Evolutionary conservation across 148 eudicot genomes (phyloP).

Genomic region (Rhododendron ovatum): DNA sequence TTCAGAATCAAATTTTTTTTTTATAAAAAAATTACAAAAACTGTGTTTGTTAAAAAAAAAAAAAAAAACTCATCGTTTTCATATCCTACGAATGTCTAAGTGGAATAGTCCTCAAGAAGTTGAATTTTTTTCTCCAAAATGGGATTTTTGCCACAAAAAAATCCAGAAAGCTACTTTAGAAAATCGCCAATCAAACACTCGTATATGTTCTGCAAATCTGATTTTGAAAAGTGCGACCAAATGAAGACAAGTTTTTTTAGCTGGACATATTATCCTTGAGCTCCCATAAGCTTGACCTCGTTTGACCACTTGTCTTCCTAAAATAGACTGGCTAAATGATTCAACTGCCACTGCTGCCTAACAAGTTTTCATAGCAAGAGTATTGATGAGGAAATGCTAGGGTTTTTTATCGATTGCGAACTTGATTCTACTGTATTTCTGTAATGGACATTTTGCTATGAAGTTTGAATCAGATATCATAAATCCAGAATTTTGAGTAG

Average conservation of each 20-base stretch:
- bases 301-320: background rate
- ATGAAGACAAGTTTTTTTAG: background rate
- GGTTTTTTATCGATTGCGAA: background rate
- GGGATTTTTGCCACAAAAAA: background rate
- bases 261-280: background rate
- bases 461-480: background rate
- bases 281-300: conserved; percentile 3
- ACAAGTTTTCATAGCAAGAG: background rate
- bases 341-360: background rate
- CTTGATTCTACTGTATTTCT: background rate
- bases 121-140: background rate
- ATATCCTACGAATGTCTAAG: background rate
- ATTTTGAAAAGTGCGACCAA: background rate
- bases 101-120: background rate
- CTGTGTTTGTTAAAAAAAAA: no score
- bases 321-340: conserved; percentile 1
- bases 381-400: background rate
- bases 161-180: background rate
- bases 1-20: background rate
- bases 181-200: background rate
- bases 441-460: background rate
- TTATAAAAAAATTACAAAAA: background rate
- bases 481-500: background rate
- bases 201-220: background rate
- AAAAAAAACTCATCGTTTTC: background rate